Evolutionary conservation across 345 rosid species (phyloP).

Genomic region (Microthlaspi erraticum): DNA sequence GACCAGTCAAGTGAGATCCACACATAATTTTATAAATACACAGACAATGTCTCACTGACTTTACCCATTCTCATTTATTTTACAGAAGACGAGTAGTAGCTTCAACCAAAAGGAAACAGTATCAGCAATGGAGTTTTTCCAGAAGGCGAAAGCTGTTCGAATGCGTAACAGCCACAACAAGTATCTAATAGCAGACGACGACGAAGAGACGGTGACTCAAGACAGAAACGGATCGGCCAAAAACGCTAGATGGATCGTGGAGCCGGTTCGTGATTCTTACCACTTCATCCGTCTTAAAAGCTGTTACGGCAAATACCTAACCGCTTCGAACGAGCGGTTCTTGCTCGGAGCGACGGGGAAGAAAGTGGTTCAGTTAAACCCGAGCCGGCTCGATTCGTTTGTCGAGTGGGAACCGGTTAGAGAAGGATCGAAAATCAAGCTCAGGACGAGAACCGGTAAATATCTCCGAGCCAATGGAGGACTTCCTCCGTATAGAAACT

Average conservation of each 20-base stretch:
- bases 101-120: conserved; percentile 27
- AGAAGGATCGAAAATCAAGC: conserved; percentile 58
- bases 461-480: conserved; percentile 78
- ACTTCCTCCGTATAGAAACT: conserved; percentile 80
- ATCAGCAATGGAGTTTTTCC: conserved; percentile 76
- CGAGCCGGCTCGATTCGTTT: conserved; percentile 57
- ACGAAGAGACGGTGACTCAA: conserved; percentile 72
- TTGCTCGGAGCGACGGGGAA: conserved; percentile 77
- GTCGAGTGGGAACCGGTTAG: conserved; percentile 83
- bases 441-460: conserved; percentile 62
- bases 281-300: conserved; percentile 69
- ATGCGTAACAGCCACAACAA: conserved; percentile 80
- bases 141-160: conserved; percentile 73
- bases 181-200: conserved; percentile 71
- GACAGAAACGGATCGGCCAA: conserved; percentile 65
- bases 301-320: conserved; percentile 71
- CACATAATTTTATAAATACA: background rate
- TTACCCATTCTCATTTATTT: background rate
- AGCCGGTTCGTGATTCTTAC: conserved; percentile 54
- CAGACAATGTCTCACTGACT: background rate
- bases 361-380: conserved; percentile 66
- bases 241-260: conserved; percentile 75
- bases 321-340: conserved; percentile 83
- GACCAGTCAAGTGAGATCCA: conserved; percentile 7
- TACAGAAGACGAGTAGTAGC: conserved; percentile 25